These are phyloP conservation scores for Arxiozyma telluris DNA, from an alignment of 1,139 yeast genomes.

Conservation along the genomic window DNA sequence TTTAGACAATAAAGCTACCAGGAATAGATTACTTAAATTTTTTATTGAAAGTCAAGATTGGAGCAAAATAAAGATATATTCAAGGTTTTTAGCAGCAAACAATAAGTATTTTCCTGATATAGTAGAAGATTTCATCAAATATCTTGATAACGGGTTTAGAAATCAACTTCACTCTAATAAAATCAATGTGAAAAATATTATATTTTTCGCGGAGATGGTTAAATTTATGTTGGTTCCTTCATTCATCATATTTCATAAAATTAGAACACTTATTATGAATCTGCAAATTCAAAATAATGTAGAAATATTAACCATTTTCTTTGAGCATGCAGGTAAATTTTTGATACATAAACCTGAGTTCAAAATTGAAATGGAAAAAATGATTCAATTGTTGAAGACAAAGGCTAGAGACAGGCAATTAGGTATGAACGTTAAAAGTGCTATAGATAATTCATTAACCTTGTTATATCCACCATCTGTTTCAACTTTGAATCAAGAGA, in stretches of 20 bases:
- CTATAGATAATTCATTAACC: constrained; percentile 51
- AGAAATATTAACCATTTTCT: constrained; percentile 55
- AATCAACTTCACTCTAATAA: constrained; percentile 47
- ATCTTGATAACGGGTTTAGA: constrained; percentile 53
- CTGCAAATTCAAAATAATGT: constrained; percentile 50
- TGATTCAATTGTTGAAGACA: constrained; percentile 49
- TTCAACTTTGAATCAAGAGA: constrained; percentile 24
- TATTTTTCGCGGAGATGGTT: constrained; percentile 64
- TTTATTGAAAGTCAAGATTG: constrained; percentile 42
- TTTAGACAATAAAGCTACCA: constrained; percentile 68
- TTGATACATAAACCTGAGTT: constrained; percentile 56
- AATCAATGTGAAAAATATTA: constrained; percentile 48
- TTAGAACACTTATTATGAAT: constrained; percentile 46
- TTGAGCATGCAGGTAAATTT: constrained; percentile 68
- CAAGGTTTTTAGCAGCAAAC: constrained; percentile 61
- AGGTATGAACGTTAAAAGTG: constrained; percentile 47
- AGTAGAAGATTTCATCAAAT: constrained; percentile 46
- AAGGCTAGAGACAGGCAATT: constrained; percentile 45
- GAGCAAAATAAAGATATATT: constrained; percentile 40
- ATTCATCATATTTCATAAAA: constrained; percentile 63
- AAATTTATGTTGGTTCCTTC: constrained; percentile 71
- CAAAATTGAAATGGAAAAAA: constrained; percentile 48
- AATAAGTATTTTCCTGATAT: constrained; percentile 42
- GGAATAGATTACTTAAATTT: constrained; percentile 49
- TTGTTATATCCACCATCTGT: constrained; percentile 53